These are phyloP conservation scores for Amesomyces nigricolor DNA, from an alignment of 2,329 filamentous ascomycete species.

Conservation along the genomic window DNA sequence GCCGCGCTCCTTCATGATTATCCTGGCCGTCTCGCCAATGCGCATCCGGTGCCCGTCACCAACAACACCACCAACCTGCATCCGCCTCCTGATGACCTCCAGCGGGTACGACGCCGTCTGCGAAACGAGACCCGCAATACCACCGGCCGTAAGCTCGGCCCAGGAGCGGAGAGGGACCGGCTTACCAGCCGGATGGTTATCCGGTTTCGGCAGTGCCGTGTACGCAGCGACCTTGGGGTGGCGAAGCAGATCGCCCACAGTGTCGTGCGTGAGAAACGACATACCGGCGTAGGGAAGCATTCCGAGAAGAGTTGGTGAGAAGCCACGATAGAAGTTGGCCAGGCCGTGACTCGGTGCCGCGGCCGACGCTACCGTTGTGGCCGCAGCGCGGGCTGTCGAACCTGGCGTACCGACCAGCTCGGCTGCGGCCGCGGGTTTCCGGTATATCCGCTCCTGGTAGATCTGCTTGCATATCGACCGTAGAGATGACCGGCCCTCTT, in stretches of 20 bases:
- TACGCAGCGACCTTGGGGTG: slow-evolving; percentile 60
- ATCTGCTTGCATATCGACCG: slow-evolving; percentile 77
- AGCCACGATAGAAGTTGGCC: slow-evolving; percentile 91
- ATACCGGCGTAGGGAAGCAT: slow-evolving; percentile 97
- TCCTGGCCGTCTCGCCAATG: slow-evolving; percentile 70
- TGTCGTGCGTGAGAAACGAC: slow-evolving; percentile 93
- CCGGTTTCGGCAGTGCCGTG: slow-evolving; percentile 65
- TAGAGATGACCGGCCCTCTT: slow-evolving; percentile 63
- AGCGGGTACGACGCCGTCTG: slow-evolving; percentile 92
- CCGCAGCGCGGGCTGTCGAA: slow-evolving; percentile 32
- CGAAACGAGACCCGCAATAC: slow-evolving; percentile 78
- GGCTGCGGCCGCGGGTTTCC: slow-evolving; percentile 36
- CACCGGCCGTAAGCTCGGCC: slow-evolving; percentile 81
- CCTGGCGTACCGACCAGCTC: slow-evolving; percentile 42
- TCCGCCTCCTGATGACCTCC: slow-evolving; percentile 83
- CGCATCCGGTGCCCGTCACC: slow-evolving; percentile 77
- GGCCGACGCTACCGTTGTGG: slow-evolving; percentile 33
- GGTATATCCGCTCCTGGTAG: slow-evolving; percentile 65
- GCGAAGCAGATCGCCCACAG: slow-evolving; percentile 76
- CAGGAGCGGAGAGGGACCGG: slow-evolving; percentile 71
- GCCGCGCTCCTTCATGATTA: slow-evolving; percentile 72
- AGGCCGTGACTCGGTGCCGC: slow-evolving; percentile 63
- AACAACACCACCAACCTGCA: slow-evolving; percentile 94
- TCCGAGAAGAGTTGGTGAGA: slow-evolving; percentile 80
- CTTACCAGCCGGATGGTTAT: slow-evolving; percentile 51